phyloP scores from a whole-genome alignment of 192 early-diverging fungal species.

The Thoreauomyces humboldtii region DNA sequence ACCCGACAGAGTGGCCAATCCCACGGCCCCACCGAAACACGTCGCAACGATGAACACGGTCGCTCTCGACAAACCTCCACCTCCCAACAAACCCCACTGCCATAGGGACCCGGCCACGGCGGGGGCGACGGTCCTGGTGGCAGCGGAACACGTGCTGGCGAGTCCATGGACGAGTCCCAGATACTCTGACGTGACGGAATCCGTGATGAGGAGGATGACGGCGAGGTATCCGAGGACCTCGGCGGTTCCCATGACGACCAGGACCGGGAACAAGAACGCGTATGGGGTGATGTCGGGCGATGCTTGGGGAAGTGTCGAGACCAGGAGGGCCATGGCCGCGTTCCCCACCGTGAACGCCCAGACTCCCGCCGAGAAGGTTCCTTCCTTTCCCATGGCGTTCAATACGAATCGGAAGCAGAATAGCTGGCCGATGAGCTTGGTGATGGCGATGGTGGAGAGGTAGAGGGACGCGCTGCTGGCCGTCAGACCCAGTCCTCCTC shows the following conservation, averaged over 20 bases:
- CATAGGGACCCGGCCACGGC: conserved; percentile 37
- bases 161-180: conserved; percentile 43
- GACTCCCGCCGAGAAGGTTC: conserved; percentile 27
- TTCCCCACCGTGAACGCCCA: conserved; percentile 19
- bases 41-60: too few relatives aligned
- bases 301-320: not conserved
- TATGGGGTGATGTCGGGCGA: not conserved
- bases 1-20: too few relatives aligned
- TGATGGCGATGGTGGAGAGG: conserved; percentile 29
- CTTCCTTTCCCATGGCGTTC: conserved; percentile 7
- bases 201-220: conserved; percentile 42
- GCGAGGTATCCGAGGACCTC: conserved; percentile 37
- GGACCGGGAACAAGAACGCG: conserved; percentile 3
- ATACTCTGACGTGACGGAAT: conserved; percentile 16
- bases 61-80: too few relatives aligned
- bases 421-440: conserved; percentile 40
- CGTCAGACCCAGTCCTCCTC: conserved; percentile 33
- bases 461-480: conserved; percentile 20
- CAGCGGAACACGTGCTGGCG: conserved; percentile 40
- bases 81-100: conserved; percentile 27
- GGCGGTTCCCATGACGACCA: conserved; percentile 32
- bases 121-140: conserved; percentile 35
- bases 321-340: conserved; percentile 13
- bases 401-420: conserved; percentile 24
- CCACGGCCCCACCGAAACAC: too few relatives aligned